These are phyloP conservation scores for Exidia glandulosa DNA, from an alignment of 768 basidiomycete genomes.

Conservation along the genomic window DNA sequence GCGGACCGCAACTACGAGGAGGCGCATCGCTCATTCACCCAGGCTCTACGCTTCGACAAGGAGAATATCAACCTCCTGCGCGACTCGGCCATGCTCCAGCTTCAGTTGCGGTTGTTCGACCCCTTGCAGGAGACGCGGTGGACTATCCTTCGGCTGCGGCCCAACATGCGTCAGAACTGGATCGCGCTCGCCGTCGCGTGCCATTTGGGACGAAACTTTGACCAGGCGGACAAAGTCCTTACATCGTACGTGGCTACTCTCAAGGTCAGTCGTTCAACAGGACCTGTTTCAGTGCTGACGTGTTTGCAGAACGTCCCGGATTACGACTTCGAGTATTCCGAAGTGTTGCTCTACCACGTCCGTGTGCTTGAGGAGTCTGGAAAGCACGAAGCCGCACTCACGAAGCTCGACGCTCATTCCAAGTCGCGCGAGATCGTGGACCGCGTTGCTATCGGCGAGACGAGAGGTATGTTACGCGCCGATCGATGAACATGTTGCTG, in stretches of 20 bases:
- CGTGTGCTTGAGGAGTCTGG: constrained; percentile 62
- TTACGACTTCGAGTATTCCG: constrained; percentile 76
- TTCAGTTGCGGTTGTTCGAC: constrained; percentile 75
- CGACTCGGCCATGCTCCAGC: constrained; percentile 81
- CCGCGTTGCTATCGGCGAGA: constrained; percentile 52
- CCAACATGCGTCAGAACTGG: constrained; percentile 83
- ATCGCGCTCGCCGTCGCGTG: constrained; percentile 79
- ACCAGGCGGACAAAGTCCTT: constrained; percentile 60
- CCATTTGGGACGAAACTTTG: constrained; percentile 65
- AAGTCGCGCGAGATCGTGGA: constrained; percentile 62
- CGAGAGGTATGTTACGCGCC: too few species aligned
- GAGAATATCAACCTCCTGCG: constrained; percentile 90
- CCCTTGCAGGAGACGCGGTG: constrained; percentile 72
- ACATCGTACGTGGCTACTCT: constrained; percentile 60
- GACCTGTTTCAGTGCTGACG: too few species aligned
- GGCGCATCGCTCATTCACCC: constrained; percentile 83
- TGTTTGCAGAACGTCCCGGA: constrained; percentile 74
- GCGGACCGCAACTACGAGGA: constrained; percentile 92
- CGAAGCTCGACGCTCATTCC: constrained; percentile 26
- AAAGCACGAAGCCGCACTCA: constrained; percentile 15
- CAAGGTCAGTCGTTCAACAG: too few species aligned
- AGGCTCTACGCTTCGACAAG: constrained; percentile 80
- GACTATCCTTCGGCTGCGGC: constrained; percentile 67
- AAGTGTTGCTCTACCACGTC: constrained; percentile 70
- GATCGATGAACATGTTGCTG: too few species aligned